These are phyloP conservation scores for Begonia loranthoides DNA, from an alignment of 306 rosid genomes.

Conservation along the genomic window DNA sequence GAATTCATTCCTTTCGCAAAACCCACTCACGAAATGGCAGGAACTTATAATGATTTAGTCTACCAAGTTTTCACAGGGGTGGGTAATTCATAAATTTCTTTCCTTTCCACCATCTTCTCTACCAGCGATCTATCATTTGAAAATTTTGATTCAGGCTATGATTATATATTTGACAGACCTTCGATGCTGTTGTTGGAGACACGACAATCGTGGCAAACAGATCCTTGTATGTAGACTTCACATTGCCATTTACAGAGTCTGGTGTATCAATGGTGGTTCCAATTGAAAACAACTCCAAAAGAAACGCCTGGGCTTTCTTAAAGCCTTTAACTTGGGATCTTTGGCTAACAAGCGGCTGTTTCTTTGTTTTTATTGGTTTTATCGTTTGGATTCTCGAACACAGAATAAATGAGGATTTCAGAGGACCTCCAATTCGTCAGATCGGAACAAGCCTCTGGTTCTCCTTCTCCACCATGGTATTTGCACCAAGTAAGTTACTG, in stretches of 20 bases:
- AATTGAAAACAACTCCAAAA: neutral
- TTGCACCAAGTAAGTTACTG: conserved; percentile 34
- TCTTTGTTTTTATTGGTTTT: conserved; percentile 21
- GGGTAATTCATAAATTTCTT: neutral
- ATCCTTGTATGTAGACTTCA: conserved; percentile 22
- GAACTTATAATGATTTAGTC: conserved; percentile 17
- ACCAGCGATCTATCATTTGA: neutral
- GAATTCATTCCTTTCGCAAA: conserved; percentile 18
- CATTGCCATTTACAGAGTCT: conserved; percentile 26
- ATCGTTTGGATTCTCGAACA: conserved; percentile 37
- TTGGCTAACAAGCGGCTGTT: conserved; percentile 16
- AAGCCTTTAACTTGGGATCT: conserved; percentile 26
- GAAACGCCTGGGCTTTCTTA: conserved; percentile 28
- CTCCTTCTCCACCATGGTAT: conserved; percentile 59
- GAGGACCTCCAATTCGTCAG: conserved; percentile 16
- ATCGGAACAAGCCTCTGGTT: conserved; percentile 41
- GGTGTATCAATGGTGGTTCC: conserved; percentile 25
- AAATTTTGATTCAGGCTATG: neutral
- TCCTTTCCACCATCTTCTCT: neutral
- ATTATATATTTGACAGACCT: conserved; percentile 1
- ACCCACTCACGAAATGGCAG: conserved; percentile 3
- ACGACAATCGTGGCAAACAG: conserved; percentile 17
- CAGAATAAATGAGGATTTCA: conserved; percentile 20
- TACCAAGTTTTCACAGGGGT: conserved; percentile 22
- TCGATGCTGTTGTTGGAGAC: conserved; percentile 32